A percentile compares a stretch with the other conserved stretches of the same genome.
phyloP scores from a whole-genome alignment of 2,329 filamentous ascomycete species.

The Didymella arachidicola region DNA sequence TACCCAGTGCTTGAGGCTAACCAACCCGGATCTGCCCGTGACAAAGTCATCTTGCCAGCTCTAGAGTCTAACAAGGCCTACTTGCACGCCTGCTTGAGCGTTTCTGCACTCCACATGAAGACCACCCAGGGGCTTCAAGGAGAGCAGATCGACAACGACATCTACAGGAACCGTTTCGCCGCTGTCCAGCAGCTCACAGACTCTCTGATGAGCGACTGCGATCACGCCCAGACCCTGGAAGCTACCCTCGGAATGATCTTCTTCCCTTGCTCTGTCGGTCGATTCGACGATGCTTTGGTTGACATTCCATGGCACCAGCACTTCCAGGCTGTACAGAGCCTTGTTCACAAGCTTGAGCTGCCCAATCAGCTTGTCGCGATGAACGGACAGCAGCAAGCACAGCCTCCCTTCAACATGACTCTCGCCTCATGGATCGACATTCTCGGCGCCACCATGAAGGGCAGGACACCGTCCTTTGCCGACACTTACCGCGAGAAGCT shows the following conservation, averaged over 20 bases:
- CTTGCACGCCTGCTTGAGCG: slow-evolving; percentile 93
- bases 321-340: slow-evolving; percentile 86
- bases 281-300: slow-evolving; percentile 81
- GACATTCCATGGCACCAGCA: slow-evolving; percentile 98
- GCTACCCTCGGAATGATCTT: slow-evolving; percentile 94
- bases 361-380: slow-evolving; percentile 69
- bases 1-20: slow-evolving; percentile 93
- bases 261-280: slow-evolving; percentile 91
- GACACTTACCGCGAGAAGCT: slow-evolving; percentile 97
- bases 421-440: slow-evolving; percentile 96
- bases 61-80: slow-evolving; percentile 92
- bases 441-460: slow-evolving; percentile 89
- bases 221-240: slow-evolving; percentile 89
- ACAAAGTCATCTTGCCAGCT: slow-evolving; percentile 84
- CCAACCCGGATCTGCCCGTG: slow-evolving; percentile 81
- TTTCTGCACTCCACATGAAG: slow-evolving; percentile 91
- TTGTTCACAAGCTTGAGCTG: slow-evolving; percentile 86
- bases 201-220: slow-evolving; percentile 77
- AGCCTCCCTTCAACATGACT: slow-evolving; percentile 93
- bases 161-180: slow-evolving; percentile 88
- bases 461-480: slow-evolving; percentile 84
- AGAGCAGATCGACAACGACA: slow-evolving; percentile 85
- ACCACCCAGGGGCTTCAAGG: slow-evolving; percentile 70
- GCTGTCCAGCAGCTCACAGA: slow-evolving; percentile 87
- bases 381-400: slow-evolving; percentile 64